Evolutionary conservation across 148 eudicot genomes (phyloP).

Genomic region (Limonium bicolor): DNA sequence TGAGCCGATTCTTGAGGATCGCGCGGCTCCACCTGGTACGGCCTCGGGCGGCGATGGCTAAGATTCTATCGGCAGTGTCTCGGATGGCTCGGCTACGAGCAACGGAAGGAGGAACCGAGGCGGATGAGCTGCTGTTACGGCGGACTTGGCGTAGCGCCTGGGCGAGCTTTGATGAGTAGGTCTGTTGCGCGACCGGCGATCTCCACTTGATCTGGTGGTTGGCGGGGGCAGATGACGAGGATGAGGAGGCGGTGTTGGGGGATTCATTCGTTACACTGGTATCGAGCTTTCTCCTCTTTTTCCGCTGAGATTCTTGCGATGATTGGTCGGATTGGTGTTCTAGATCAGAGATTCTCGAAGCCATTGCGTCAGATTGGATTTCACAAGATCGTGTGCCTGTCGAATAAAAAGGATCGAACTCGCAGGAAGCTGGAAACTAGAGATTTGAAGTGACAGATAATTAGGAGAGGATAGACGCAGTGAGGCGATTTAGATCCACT

Average conservation of each 20-base stretch:
- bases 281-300: slow-evolving; percentile 19
- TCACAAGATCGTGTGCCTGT: no score
- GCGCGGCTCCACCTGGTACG: slow-evolving; percentile 49
- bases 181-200: slow-evolving; percentile 16
- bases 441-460: no score
- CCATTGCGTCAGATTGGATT: no score
- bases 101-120: slow-evolving; percentile 1
- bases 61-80: slow-evolving; percentile 31
- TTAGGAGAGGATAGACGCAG: no score
- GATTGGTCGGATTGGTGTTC: slow-evolving; percentile 5
- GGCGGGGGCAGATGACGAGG: background rate
- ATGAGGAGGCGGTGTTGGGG: no score
- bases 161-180: slow-evolving; percentile 29
- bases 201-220: slow-evolving; percentile 17
- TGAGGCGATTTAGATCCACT: no score
- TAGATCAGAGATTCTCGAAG: slow-evolving; percentile 8
- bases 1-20: slow-evolving; percentile 23
- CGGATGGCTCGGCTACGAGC: slow-evolving; percentile 15
- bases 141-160: slow-evolving; percentile 27
- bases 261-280: background rate
- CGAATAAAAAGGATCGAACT: no score
- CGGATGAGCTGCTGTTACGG: slow-evolving; percentile 7
- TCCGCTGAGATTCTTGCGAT: slow-evolving; percentile 12
- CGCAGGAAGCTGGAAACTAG: no score
- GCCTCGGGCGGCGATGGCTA: slow-evolving; percentile 37